Evolutionary conservation across 2,329 filamentous ascomycete genomes (phyloP).

Genomic region (Apiospora kogelbergensis): DNA sequence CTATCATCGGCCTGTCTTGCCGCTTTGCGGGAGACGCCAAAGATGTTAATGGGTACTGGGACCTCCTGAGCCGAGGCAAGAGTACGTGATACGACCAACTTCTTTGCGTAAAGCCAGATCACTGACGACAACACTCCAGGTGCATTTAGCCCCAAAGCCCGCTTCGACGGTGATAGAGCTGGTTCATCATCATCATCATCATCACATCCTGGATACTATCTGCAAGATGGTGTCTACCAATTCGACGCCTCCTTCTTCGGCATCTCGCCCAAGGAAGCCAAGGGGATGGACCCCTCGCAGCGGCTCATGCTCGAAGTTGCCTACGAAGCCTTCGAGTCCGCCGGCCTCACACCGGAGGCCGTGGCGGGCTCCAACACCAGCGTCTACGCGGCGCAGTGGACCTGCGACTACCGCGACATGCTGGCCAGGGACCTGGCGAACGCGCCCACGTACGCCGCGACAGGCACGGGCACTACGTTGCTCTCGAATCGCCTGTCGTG

Average conservation of each 20-base stretch:
- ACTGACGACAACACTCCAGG: slow-evolving; percentile 25
- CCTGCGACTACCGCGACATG: slow-evolving; percentile 36
- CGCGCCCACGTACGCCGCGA: slow-evolving; percentile 38
- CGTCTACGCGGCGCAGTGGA: slow-evolving; percentile 32
- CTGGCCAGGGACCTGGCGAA: slow-evolving; percentile 36
- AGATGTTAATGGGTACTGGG: slow-evolving; percentile 30
- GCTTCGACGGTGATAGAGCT: slow-evolving; percentile 26
- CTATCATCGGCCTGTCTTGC: slow-evolving; percentile 34
- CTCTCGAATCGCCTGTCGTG: slow-evolving; percentile 37
- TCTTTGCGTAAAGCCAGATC: slow-evolving; percentile 24
- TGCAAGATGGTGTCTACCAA: slow-evolving; percentile 21
- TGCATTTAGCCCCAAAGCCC: slow-evolving; percentile 34
- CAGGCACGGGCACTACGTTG: slow-evolving; percentile 37
- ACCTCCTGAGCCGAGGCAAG: slow-evolving; percentile 28
- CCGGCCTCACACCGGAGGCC: slow-evolving; percentile 55
- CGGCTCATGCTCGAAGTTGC: slow-evolving; percentile 18
- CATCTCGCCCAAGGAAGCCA: slow-evolving; percentile 24
- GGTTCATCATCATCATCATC: slow-evolving; percentile 17
- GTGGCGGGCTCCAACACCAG: slow-evolving; percentile 28
- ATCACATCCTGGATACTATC: slow-evolving; percentile 31
- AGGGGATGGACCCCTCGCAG: slow-evolving; percentile 26
- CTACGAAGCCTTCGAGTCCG: slow-evolving; percentile 62
- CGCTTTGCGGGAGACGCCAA: slow-evolving; percentile 30
- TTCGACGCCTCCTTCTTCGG: slow-evolving; percentile 29
- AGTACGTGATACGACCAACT: slow-evolving; percentile 20